These are phyloP conservation scores for Steccherinum ochraceum DNA, from an alignment of 768 basidiomycete genomes.

Conservation along the genomic window DNA sequence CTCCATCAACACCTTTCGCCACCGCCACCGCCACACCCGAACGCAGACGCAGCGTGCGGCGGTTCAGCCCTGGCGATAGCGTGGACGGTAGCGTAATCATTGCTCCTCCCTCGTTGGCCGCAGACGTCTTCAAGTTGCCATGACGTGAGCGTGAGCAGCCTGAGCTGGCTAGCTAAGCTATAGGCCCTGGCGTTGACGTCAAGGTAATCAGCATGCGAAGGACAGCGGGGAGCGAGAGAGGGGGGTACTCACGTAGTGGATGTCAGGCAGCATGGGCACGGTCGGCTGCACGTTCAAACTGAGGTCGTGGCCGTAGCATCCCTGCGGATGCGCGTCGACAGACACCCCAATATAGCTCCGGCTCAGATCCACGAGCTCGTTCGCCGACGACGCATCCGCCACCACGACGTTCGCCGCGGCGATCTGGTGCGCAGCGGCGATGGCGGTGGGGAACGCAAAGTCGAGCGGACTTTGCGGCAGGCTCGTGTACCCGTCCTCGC, in stretches of 20 bases:
- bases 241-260: neutral
- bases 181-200: neutral
- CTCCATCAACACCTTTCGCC: neutral
- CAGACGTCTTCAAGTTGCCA: neutral
- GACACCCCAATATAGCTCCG: neutral
- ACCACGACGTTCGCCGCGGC: neutral
- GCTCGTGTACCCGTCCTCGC: constrained; percentile 23
- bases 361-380: neutral
- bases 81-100: neutral
- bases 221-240: neutral
- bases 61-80: neutral
- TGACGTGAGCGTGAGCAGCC: neutral
- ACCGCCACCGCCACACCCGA: constrained; percentile 1
- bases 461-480: constrained; percentile 21
- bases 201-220: neutral
- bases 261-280: neutral
- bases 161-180: neutral
- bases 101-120: neutral
- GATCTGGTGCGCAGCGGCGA: neutral
- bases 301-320: neutral
- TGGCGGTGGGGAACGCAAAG: constrained; percentile 8
- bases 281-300: neutral
- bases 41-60: neutral
- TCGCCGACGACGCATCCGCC: neutral
- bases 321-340: neutral